A percentile compares a stretch with the other conserved stretches of the same genome.
These are phyloP conservation scores for Marasmius fiardii DNA, from an alignment of 1,284 basidiomycete species.

Conservation along the genomic window DNA sequence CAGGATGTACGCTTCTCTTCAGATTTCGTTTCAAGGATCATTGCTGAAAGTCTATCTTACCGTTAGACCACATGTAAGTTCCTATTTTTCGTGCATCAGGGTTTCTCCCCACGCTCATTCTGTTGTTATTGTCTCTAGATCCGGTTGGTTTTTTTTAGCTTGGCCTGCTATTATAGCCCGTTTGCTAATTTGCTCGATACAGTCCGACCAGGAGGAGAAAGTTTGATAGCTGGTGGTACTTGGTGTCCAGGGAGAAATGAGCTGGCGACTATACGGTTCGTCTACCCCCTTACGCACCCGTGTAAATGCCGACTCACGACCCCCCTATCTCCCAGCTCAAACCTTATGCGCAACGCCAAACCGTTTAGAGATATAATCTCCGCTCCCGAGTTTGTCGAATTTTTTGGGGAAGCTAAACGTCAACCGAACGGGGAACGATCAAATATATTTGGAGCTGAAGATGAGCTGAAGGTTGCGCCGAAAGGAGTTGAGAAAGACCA, in stretches of 20 bases:
- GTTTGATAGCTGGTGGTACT: conserved; percentile 73
- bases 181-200: background rate
- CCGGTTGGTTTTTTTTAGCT: conserved; percentile 13
- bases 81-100: conserved; percentile 7
- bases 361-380: conserved; percentile 68
- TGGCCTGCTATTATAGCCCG: background rate
- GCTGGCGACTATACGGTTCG: conserved; percentile 68
- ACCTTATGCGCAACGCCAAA: conserved; percentile 59
- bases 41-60: conserved; percentile 1
- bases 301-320: background rate
- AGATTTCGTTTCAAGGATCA: conserved; percentile 4
- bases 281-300: conserved; percentile 1
- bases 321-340: conserved; percentile 38
- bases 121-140: conserved; percentile 11
- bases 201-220: conserved; percentile 72
- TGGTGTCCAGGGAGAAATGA: conserved; percentile 87
- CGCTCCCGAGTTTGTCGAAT: conserved; percentile 59
- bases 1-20: conserved; percentile 55
- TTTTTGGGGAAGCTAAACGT: conserved; percentile 70
- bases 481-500: conserved; percentile 86
- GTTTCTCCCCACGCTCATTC: background rate
- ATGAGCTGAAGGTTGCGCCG: conserved; percentile 82
- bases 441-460: conserved; percentile 79
- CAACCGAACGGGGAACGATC: conserved; percentile 58
- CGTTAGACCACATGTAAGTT: conserved; percentile 44